Evolutionary conservation across 1,284 basidiomycete species (phyloP), one percentile per base, ranked within the genome.

Genomic region (Melampsora americana): DNA sequence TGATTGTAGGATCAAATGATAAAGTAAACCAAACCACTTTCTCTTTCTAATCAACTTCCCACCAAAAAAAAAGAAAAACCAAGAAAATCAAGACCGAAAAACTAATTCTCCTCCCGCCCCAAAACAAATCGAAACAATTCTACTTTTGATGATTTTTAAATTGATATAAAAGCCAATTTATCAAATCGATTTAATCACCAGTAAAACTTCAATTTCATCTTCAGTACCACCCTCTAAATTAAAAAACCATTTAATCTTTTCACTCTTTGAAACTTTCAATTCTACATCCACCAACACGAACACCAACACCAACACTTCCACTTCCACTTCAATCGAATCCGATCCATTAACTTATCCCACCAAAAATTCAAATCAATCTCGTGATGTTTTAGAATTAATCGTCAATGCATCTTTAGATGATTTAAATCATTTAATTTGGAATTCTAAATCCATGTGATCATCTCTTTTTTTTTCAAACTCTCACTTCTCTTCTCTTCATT

Each of bases 381-480:
- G 91, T 71, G 92, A 95, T 87, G 91, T 97, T 77, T 90, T 95
- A 79, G 93, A 97, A 85, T 94, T 97, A 90, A 92, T 96, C 80
- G 93, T 93, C 50, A 94, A 96, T 82, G 92, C 92, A 64, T 92
- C 90, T 80, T 84, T 97, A 81, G 94, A 95, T 84, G 89, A 89
- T 79, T 88, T 97, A 78, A 95, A 97, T 81, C 93, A 97, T 81
- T 87, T 90, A 65, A 91, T 93, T 88, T 87, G 90, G 78, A 89
- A 89, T 78, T 92, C 93, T 80, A 89, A 88, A 78, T 87, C 87
- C 78, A 92, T 97, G 94, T 95, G 83, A 83, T 90, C 30, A 59
- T 64, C 20, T 16, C 46, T 30, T 5, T n/a, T 56, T 39, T 26
- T 44, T 26, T 50, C 32, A n/a, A n/a, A n/a, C n/a, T 26, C 4